These are phyloP conservation scores for Phytophthora brassicae DNA, from an alignment of 352 stramenopile species.

Conservation along the genomic window DNA sequence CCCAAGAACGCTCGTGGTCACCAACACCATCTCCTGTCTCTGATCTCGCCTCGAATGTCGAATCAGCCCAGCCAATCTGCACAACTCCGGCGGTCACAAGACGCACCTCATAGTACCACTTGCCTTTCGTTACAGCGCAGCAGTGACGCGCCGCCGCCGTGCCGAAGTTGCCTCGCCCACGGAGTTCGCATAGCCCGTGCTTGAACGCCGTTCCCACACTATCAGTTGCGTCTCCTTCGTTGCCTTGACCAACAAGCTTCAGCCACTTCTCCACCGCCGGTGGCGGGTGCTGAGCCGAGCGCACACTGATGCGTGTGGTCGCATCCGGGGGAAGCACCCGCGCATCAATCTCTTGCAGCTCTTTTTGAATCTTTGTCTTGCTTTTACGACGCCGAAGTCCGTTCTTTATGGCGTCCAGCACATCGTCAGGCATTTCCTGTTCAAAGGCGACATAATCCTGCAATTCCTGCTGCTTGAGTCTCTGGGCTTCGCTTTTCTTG, in stretches of 20 bases:
- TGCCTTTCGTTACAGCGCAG: slow-evolving; percentile 51
- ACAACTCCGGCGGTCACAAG: slow-evolving; percentile 88
- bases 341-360: slow-evolving; percentile 21
- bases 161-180: slow-evolving; percentile 75
- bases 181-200: slow-evolving; percentile 72
- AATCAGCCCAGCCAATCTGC: slow-evolving; percentile 92
- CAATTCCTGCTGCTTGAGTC: slow-evolving; percentile 64
- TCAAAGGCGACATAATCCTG: slow-evolving; percentile 80
- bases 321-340: slow-evolving; percentile 33
- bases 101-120: slow-evolving; percentile 92
- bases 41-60: slow-evolving; percentile 73
- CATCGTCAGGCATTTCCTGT: slow-evolving; percentile 57
- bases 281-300: slow-evolving; percentile 19
- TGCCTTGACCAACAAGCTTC: slow-evolving; percentile 44
- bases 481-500: slow-evolving; percentile 59
- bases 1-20: slow-evolving; percentile 89
- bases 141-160: slow-evolving; percentile 56
- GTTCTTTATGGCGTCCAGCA: slow-evolving; percentile 69
- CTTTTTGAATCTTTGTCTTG: slow-evolving; percentile 26
- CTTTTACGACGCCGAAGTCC: slow-evolving; percentile 55
- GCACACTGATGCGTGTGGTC: slow-evolving; percentile 33
- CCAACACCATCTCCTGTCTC: slow-evolving; percentile 88
- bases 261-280: slow-evolving; percentile 37
- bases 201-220: slow-evolving; percentile 55
- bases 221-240: slow-evolving; percentile 8